These are phyloP conservation scores for Candida saitoana DNA, from an alignment of 805 yeast species.

Conservation along the genomic window DNA sequence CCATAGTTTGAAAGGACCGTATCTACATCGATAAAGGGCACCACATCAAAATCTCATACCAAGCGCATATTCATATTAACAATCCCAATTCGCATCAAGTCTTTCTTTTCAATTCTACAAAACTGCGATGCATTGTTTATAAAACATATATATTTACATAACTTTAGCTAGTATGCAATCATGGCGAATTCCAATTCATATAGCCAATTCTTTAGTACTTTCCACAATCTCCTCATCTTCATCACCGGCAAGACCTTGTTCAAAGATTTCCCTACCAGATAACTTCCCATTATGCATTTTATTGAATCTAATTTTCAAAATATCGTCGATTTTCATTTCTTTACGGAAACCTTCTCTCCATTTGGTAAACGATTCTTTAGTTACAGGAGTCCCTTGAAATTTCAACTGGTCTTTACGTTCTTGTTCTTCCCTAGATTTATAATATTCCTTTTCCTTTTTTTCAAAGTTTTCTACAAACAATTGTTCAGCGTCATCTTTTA, in stretches of 20 bases:
- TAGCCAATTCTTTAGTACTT: constrained; percentile 1
- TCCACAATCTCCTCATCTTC: constrained; percentile 39
- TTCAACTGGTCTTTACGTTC: constrained; percentile 86
- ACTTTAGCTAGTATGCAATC: too few species aligned
- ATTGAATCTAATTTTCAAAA: constrained; percentile 47
- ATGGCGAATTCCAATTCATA: not conserved
- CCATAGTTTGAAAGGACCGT: too few species aligned
- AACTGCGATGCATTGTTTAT: too few species aligned
- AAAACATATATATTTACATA: too few species aligned
- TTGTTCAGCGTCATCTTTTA: constrained; percentile 79
- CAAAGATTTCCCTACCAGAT: constrained; percentile 88
- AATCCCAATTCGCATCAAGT: too few species aligned
- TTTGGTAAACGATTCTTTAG: constrained; percentile 60
- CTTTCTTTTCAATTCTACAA: too few species aligned
- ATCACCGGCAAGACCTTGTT: constrained; percentile 76
- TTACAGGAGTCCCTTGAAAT: constrained; percentile 87
- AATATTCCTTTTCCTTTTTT: constrained; percentile 40
- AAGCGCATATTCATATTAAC: too few species aligned
- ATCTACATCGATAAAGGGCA: too few species aligned
- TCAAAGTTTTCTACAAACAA: constrained; percentile 57
- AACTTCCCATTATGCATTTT: constrained; percentile 70
- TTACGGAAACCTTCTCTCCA: constrained; percentile 75
- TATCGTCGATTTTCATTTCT: constrained; percentile 67
- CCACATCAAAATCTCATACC: too few species aligned
- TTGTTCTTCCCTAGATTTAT: constrained; percentile 56